phyloP scores from a whole-genome alignment of 148 eudicot species.

The Rhododendron kiyosumense region DNA sequence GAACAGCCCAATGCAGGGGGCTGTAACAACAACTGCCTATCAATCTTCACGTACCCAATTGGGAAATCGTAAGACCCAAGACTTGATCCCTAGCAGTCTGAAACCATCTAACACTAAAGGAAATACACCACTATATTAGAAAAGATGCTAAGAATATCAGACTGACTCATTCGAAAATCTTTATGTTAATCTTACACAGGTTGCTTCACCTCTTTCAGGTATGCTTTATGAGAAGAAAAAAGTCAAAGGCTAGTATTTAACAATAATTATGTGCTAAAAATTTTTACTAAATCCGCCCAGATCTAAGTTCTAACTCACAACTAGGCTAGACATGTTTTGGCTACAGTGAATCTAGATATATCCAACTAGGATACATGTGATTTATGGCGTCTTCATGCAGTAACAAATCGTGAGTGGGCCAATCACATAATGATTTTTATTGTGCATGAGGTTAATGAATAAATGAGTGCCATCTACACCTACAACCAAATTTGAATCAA shows the following conservation, averaged over 20 bases:
- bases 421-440: background rate
- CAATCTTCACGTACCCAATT: background rate
- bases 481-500: background rate
- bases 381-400: background rate
- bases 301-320: background rate
- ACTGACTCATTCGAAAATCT: background rate
- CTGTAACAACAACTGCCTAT: background rate
- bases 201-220: background rate
- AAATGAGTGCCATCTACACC: background rate
- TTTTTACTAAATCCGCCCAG: background rate
- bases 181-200: background rate
- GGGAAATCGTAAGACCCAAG: background rate
- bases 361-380: background rate
- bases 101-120: background rate
- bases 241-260: background rate
- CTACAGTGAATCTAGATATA: background rate
- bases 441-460: background rate
- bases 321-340: background rate
- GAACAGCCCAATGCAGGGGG: background rate
- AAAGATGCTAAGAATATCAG: background rate
- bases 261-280: background rate
- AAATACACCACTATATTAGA: background rate
- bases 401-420: background rate
- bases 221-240: background rate
- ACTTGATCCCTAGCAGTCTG: background rate